Evolutionary conservation across 805 yeast genomes (phyloP), one percentile per base, ranked within the genome.

Genomic region (Wickerhamiella parazyma): DNA sequence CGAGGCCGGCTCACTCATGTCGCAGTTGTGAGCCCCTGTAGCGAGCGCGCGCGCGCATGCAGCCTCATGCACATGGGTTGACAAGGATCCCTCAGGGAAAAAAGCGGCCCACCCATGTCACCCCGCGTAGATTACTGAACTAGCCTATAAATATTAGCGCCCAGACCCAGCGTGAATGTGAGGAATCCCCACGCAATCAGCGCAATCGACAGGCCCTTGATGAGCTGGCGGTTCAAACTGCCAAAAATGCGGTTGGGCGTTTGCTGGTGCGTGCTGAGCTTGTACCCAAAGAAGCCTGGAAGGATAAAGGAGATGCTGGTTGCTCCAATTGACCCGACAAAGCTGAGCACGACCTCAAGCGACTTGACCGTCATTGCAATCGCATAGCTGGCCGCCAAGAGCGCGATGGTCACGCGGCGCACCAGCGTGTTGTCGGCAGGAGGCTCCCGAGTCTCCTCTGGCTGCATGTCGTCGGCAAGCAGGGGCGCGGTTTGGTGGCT

Each of bases 291-390:
- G 18, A 84, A 64, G 0, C 95, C 95, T 0, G 96, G 96, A 38
- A 86, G 67, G 22, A 84, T 85, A 57, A 86, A 86, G 10, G 95
- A 85, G 41, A 87, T 85, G 4, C 94, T 75, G 0, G 95, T 86
- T 1, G 94, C 83, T 0, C 95, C 95, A 0, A 95, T 85, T 1
- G 95, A 82, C 2, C 96, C 96, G 3, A 86, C 94, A 50, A 86
- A 67, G 1, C 94, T 86, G 51, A 86, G 65, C 11, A 87, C 87
- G 38, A 78, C 72, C 21, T 89, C 94, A 51, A 86, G 73, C 0
- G 94, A 83, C 11, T 65, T 65, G 24, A 86, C 78, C 3, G 74
- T 59, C 28, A 78, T 62, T 0, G 95, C 91, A 8, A 80, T 65
- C 1, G 65, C 44, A 56, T 80, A 85, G 38, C 85, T 75, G 5